phyloP scores from a whole-genome alignment of 441 rosid genomes.

The Mallotus repandus region DNA sequence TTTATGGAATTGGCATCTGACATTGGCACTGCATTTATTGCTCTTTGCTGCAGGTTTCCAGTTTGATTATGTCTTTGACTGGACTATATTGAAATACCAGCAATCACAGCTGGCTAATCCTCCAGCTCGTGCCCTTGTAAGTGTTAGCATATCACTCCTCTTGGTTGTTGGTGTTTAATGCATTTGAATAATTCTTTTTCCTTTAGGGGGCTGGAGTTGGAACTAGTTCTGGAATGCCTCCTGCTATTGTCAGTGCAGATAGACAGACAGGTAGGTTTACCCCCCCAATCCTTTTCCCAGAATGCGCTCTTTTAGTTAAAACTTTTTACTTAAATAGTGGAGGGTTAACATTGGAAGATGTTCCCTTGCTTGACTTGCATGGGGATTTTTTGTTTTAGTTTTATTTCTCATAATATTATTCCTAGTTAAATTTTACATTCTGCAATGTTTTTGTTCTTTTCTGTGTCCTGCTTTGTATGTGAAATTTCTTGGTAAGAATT shows the following conservation, averaged over 20 bases:
- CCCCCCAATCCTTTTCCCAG: too few species aligned
- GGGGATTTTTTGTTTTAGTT: too few species aligned
- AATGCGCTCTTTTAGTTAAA: background rate
- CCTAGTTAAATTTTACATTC: background rate
- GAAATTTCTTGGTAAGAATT: background rate
- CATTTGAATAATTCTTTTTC: constrained; percentile 26
- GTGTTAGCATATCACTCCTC: constrained; percentile 13
- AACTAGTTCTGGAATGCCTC: constrained; percentile 82
- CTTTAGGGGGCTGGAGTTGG: constrained; percentile 77
- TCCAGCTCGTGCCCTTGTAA: constrained; percentile 65
- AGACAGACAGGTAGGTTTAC: constrained; percentile 60
- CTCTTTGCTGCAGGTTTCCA: constrained; percentile 65
- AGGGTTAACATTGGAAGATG: too few species aligned
- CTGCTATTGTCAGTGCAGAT: constrained; percentile 63
- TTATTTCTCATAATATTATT: too few species aligned
- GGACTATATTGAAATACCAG: constrained; percentile 97
- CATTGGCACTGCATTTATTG: constrained; percentile 12
- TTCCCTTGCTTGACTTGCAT: too few species aligned
- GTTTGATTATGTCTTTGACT: constrained; percentile 94
- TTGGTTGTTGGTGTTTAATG: constrained; percentile 13
- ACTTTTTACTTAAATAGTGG: background rate
- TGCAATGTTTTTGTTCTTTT: too few species aligned
- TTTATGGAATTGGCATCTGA: background rate
- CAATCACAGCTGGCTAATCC: constrained; percentile 86
- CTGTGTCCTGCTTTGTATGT: background rate